Conservation (phyloP, 2,329 filamentous ascomycete genomes). For the Botrytis galanthina region DNA sequence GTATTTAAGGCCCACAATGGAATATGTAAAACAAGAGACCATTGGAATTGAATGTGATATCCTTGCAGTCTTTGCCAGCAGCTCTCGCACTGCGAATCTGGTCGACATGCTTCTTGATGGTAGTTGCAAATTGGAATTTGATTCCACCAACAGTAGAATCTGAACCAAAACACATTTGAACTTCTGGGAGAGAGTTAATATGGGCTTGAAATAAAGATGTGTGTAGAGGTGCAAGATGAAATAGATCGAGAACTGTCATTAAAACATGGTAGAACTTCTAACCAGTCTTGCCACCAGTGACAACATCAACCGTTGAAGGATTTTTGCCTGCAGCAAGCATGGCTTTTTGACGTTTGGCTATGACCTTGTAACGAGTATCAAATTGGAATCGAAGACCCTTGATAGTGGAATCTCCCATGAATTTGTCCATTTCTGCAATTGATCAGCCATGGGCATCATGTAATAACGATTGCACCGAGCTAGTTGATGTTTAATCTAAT, state of each 20-base stretch:
- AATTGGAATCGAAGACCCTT: conserved; percentile 31
- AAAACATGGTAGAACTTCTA: neutral
- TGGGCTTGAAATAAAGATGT: neutral
- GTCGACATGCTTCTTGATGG: conserved; percentile 40
- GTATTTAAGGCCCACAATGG: neutral
- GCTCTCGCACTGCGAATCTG: conserved; percentile 37
- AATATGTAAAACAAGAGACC: neutral
- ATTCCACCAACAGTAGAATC: conserved; percentile 50
- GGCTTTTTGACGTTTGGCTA: conserved; percentile 49
- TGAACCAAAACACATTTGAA: conserved; percentile 36
- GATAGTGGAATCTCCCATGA: conserved; percentile 26
- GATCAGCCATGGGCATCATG: neutral
- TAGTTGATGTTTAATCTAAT: neutral
- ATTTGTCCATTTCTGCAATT: conserved; percentile 14
- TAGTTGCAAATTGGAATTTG: conserved; percentile 31
- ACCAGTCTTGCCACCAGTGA: conserved; percentile 9
- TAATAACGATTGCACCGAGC: neutral
- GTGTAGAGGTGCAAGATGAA: too few species aligned
- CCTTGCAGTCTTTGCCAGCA: conserved; percentile 36
- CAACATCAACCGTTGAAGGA: neutral
- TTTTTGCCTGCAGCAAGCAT: conserved; percentile 46
- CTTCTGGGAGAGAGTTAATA: conserved; percentile 22
- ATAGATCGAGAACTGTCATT: neutral
- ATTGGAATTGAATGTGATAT: conserved; percentile 6
- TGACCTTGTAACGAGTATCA: conserved; percentile 45